A percentile compares a stretch with the other conserved stretches of the same genome.
These are phyloP conservation scores for Lodderomyces elongisporus DNA, from an alignment of 1,139 yeast species.

Conservation along the genomic window DNA sequence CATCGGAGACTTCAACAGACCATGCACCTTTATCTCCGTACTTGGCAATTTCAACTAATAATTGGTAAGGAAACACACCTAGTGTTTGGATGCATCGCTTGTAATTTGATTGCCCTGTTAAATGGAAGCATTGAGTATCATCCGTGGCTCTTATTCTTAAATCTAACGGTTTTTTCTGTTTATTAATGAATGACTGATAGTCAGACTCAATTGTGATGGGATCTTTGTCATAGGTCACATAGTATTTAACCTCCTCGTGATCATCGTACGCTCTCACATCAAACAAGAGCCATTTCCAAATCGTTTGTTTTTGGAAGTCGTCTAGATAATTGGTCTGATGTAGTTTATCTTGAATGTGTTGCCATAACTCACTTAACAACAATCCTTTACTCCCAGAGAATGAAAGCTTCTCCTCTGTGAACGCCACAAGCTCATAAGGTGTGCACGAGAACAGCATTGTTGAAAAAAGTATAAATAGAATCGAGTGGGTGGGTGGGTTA, in stretches of 20 bases:
- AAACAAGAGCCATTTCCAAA: conserved; percentile 41
- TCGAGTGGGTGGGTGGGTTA: not conserved
- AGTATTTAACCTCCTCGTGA: conserved; percentile 17
- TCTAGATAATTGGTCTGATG: conserved; percentile 19
- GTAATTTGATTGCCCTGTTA: conserved; percentile 35
- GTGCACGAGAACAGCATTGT: conserved; percentile 24
- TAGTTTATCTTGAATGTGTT: conserved; percentile 18
- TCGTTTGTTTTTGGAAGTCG: conserved; percentile 29
- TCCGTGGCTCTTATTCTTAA: conserved; percentile 28
- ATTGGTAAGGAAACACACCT: conserved; percentile 41
- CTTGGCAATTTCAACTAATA: conserved; percentile 48
- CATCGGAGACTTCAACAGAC: conserved; percentile 50
- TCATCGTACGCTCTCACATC: conserved; percentile 8
- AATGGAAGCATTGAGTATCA: conserved; percentile 38
- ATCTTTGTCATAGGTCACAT: conserved; percentile 15
- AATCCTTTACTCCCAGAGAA: conserved; percentile 36
- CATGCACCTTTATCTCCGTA: conserved; percentile 52
- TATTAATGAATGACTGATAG: conserved; percentile 18
- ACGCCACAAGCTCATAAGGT: conserved; percentile 27
- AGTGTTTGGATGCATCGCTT: conserved; percentile 27
- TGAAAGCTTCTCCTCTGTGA: conserved; percentile 26
- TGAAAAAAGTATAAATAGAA: not conserved
- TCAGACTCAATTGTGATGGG: conserved; percentile 18
- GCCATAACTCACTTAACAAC: conserved; percentile 29
- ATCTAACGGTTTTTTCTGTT: conserved; percentile 13